These are phyloP conservation scores for Nicotiana knightiana DNA, from an alignment of 257 asterid genomes.

Conservation along the genomic window DNA sequence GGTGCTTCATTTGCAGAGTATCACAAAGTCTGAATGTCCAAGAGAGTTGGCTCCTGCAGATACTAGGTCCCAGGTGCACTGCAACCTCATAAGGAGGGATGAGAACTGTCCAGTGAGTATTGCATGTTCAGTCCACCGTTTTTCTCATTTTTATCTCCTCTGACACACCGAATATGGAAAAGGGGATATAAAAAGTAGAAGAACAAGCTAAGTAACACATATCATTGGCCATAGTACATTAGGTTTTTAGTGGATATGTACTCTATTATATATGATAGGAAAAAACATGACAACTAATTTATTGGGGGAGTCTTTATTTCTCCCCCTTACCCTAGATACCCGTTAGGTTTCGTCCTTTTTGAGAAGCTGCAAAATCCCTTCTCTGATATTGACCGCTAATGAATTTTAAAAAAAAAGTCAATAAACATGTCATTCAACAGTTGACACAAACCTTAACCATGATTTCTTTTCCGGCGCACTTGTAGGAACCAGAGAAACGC, in stretches of 20 bases:
- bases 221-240: not conserved
- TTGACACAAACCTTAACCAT: not conserved
- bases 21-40: conserved; percentile 82
- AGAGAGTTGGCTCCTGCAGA: conserved; percentile 87
- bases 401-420: no score
- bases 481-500: conserved; percentile 65
- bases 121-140: not conserved
- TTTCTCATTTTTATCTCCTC: not conserved
- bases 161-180: not conserved
- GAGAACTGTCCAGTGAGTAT: conserved; percentile 72
- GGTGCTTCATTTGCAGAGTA: conserved; percentile 55
- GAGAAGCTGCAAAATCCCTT: not conserved
- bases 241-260: not conserved
- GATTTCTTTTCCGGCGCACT: not conserved
- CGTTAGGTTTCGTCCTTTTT: not conserved
- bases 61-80: conserved; percentile 65
- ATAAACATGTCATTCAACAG: not conserved
- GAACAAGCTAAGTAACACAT: not conserved
- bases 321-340: not conserved
- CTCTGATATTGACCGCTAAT: not conserved
- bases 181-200: not conserved
- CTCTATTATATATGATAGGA: not conserved
- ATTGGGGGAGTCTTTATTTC: not conserved
- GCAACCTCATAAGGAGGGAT: conserved; percentile 80
- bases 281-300: not conserved